A percentile compares a stretch with the other conserved stretches of the same genome.
These are phyloP conservation scores for Punctularia strigosozonata DNA, from an alignment of 768 basidiomycete genomes.

Conservation along the genomic window DNA sequence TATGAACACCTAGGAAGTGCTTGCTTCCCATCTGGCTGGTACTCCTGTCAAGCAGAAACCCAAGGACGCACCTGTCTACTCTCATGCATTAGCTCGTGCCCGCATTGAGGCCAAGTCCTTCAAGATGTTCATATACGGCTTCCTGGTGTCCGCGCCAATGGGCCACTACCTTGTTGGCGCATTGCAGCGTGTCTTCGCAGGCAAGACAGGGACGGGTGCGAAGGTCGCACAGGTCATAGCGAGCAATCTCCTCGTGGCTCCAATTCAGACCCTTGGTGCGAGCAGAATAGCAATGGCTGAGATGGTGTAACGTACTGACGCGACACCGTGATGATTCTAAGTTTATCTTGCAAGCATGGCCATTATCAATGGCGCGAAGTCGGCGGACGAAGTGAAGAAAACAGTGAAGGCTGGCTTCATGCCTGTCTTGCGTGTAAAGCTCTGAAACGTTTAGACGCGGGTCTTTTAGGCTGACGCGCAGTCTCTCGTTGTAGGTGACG, in stretches of 20 bases:
- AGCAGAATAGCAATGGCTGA: slow-evolving; percentile 10
- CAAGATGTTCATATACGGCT: slow-evolving; percentile 80
- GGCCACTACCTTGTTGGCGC: slow-evolving; percentile 62
- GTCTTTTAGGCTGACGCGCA: slow-evolving; percentile 1
- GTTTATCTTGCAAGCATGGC: slow-evolving; percentile 76
- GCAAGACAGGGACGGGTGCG: slow-evolving; percentile 50
- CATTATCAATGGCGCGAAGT: slow-evolving; percentile 69
- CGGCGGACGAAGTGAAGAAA: slow-evolving; percentile 47
- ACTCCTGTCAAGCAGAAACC: slow-evolving; percentile 36
- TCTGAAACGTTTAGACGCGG: neutral
- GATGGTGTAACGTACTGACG: neutral
- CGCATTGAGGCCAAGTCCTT: slow-evolving; percentile 61
- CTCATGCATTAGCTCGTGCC: slow-evolving; percentile 38
- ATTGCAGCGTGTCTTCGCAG: slow-evolving; percentile 68
- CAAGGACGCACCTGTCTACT: slow-evolving; percentile 41
- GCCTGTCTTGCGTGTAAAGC: slow-evolving; percentile 54
- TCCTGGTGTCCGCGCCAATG: slow-evolving; percentile 74
- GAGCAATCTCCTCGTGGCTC: slow-evolving; percentile 66
- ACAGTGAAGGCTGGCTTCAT: slow-evolving; percentile 68
- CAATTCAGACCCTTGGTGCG: slow-evolving; percentile 59
- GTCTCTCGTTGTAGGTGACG: slow-evolving; percentile 38
- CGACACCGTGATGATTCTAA: slow-evolving; percentile 12
- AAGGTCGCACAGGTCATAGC: slow-evolving; percentile 66
- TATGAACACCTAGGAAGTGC: slow-evolving; percentile 52
- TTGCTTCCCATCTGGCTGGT: slow-evolving; percentile 62